Base-by-base conservation (phyloP, 2,329 filamentous ascomycete genomes). In the Arthrinium phaeospermum region DNA sequence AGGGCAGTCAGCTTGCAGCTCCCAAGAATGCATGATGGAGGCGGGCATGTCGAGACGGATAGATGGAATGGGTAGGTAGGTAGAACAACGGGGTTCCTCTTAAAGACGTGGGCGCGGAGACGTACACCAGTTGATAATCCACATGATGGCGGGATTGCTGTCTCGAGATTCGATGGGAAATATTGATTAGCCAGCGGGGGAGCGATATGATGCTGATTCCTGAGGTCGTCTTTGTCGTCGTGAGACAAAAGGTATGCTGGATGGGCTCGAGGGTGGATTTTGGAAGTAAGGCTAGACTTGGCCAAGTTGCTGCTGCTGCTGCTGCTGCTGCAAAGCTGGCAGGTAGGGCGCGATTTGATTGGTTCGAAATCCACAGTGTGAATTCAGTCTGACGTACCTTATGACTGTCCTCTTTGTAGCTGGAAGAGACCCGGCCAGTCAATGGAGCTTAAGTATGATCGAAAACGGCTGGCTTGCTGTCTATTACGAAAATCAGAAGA, bases 51-150 rank as follows among this genome's bases (percentile, higher is more conserved):
- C 34, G 34, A 41, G 34, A 41, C n/a, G 34, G 57, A 64, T 41
- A 19, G 27, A 53, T 6, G 53, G 53, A 34, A 41, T 44, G 34
- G 71, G 71, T 71, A 67, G 70, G 57, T 41, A 67, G 53, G n/a
- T 41, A 41, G 37, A n/a, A 64, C 7, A 34, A 37, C 41, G 57
- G 57, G 57, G 37, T 64, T 37, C 57, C 10, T 73, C 41, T 37
- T 73, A 37, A 71, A 24, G 71, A 70, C 68, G 69, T 64, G 71
- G 68, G 49, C 72, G 71, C 74, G 71, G 75, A 57, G 76, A 87
- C 91, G 82, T 94, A 97, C 94, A 97, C 94, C 95, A 98, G 90
- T 96, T 95, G 82, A 97, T 86, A 83, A 98, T 93, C 94, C 94
- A 97, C 95, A 98, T 97, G 76, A 81, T 88, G 85, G 77, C 76